phyloP scores from a whole-genome alignment of 2,329 filamentous ascomycete species.

The Aspergillus novoparasiticus region DNA sequence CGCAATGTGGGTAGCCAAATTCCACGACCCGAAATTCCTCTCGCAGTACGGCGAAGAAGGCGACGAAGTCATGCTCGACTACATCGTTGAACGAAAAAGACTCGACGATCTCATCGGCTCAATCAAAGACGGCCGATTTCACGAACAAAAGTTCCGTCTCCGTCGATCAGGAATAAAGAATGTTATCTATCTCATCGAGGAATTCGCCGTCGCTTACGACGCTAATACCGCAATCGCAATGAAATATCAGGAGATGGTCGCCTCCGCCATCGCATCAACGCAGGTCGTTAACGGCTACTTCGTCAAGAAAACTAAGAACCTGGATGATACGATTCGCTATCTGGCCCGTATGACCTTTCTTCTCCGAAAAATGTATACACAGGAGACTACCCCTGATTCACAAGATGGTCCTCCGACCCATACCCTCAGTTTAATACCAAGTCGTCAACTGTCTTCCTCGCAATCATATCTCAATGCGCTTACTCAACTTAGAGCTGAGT shows the following conservation, averaged over 20 bases:
- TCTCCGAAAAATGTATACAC: slow-evolving; percentile 64
- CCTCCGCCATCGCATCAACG: slow-evolving; percentile 73
- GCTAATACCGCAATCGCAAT: slow-evolving; percentile 41
- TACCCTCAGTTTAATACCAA: slow-evolving; percentile 66
- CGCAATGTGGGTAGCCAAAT: slow-evolving; percentile 77
- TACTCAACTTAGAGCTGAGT: slow-evolving; percentile 57
- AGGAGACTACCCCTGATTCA: slow-evolving; percentile 7
- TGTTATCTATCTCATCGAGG: slow-evolving; percentile 77
- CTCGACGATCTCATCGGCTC: slow-evolving; percentile 78
- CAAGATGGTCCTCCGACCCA: slow-evolving; percentile 11
- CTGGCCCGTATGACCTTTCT: slow-evolving; percentile 71
- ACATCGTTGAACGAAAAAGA: slow-evolving; percentile 79
- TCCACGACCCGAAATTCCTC: slow-evolving; percentile 61
- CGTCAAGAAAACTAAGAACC: slow-evolving; percentile 71
- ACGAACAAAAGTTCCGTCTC: slow-evolving; percentile 82
- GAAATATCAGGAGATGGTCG: slow-evolving; percentile 67
- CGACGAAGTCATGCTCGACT: slow-evolving; percentile 75
- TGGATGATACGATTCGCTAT: slow-evolving; percentile 79
- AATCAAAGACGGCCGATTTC: slow-evolving; percentile 80
- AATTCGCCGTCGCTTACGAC: slow-evolving; percentile 63
- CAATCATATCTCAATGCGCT: slow-evolving; percentile 69
- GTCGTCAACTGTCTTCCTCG: slow-evolving; percentile 58
- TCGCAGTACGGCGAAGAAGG: slow-evolving; percentile 55
- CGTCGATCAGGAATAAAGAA: slow-evolving; percentile 72
- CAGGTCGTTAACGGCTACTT: slow-evolving; percentile 81